phyloP scores from a whole-genome alignment of 1,284 basidiomycete species.

The Coniferiporia weirii region DNA sequence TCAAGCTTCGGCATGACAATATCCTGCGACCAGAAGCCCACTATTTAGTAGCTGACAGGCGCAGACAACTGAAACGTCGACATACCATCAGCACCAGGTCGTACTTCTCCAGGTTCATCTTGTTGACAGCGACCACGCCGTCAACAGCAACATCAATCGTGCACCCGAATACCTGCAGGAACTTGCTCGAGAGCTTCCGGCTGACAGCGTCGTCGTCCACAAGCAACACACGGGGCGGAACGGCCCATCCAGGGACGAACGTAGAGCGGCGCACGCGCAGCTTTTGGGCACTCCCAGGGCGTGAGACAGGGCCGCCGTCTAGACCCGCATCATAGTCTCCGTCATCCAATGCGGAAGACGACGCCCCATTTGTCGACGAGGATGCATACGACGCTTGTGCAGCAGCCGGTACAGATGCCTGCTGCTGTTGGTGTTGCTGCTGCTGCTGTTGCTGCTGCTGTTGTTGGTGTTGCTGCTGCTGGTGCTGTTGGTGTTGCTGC shows the following conservation, averaged over 20 bases:
- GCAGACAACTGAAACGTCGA: neutral
- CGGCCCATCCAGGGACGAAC: slow-evolving; percentile 86
- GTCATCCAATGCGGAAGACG: neutral
- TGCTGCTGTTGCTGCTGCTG: neutral
- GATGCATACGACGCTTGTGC: slow-evolving; percentile 1
- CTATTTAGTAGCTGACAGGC: neutral
- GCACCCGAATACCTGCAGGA: slow-evolving; percentile 93
- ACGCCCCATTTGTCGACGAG: slow-evolving; percentile 7
- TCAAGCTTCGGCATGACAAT: slow-evolving; percentile 95
- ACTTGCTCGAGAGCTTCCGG: slow-evolving; percentile 84
- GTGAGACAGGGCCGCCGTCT: slow-evolving; percentile 13
- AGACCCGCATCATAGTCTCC: slow-evolving; percentile 12
- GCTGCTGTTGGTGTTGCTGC: neutral
- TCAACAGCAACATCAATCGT: slow-evolving; percentile 92
- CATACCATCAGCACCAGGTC: slow-evolving; percentile 91
- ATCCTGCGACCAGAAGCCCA: slow-evolving; percentile 46
- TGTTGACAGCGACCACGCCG: slow-evolving; percentile 89
- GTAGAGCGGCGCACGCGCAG: slow-evolving; percentile 67
- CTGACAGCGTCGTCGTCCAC: slow-evolving; percentile 96
- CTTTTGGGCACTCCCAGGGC: slow-evolving; percentile 35
- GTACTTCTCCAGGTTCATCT: slow-evolving; percentile 95
- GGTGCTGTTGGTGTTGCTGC: neutral
- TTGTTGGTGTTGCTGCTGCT: slow-evolving; percentile 3
- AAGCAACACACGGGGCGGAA: slow-evolving; percentile 81
- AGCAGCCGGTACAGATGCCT: neutral